Conservation (phyloP, 805 yeast genomes). For the Clavispora asparagi region DNA sequence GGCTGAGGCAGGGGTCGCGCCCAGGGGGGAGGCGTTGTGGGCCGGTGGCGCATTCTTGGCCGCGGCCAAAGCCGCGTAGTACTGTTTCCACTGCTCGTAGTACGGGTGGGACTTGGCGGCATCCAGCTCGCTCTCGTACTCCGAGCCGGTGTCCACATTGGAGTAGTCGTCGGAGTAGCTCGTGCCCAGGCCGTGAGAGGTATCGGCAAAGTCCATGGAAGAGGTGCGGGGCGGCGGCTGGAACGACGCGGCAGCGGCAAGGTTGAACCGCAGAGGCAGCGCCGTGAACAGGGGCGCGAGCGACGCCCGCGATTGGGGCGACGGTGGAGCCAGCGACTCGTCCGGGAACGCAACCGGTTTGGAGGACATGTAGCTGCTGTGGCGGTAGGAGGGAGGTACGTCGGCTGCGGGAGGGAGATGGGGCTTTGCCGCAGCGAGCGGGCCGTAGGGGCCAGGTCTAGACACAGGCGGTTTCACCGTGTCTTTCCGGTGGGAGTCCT, state of each 20-base stretch:
- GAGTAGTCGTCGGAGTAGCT: slow-evolving; percentile 3
- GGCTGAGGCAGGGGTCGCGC: too few relatives aligned
- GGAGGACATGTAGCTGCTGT: background rate
- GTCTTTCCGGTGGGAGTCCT: slow-evolving; percentile 2
- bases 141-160: slow-evolving; percentile 4
- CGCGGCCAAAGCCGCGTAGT: slow-evolving; percentile 25
- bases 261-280: background rate
- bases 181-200: background rate
- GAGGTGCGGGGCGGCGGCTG: background rate
- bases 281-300: background rate
- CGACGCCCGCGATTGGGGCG: slow-evolving; percentile 1
- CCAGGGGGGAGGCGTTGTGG: background rate
- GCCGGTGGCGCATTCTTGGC: background rate
- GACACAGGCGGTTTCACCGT: background rate
- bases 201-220: background rate
- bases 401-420: background rate
- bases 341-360: background rate
- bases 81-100: slow-evolving; percentile 35
- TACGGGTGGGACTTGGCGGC: slow-evolving; percentile 19
- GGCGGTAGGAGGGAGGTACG: background rate
- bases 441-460: background rate
- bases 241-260: background rate
- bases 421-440: background rate
- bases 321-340: background rate
- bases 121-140: slow-evolving; percentile 7